Evolutionary conservation across 116 monocot species (phyloP), one percentile per base, ranked within the genome.

Genomic region (Papilionanthe hybrid): DNA sequence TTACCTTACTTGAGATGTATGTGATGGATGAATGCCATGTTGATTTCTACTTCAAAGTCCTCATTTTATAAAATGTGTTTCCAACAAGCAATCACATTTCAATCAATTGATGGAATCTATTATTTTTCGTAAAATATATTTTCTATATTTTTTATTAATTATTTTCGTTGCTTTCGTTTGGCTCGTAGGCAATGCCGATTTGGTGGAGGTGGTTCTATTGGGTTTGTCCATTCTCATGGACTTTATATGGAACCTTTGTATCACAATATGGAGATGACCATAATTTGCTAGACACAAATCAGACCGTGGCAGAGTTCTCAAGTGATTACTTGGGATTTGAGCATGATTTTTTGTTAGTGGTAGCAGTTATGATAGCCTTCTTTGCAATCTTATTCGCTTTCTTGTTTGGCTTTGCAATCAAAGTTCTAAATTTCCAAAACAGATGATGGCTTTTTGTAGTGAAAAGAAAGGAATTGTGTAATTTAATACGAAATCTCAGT

Each of bases 191-290:
- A n/a, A 69, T 82, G 23, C 71, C 77, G 13, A 32, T 80, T 5
- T 80, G 80, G 80, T 80, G 80, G 80, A 82, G 82, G 23, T 82
- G 82, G 82, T 82, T 77, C 47, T 82, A 7, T 17, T 82, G 76
- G 82, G 71, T 68, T 30, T 82, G 82, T 28, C 82, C 82, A 0
- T 69, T 82, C 18, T 25, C 82, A 71, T 82, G 82, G 82, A 82
- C 77, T 9, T 42, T 82, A 44, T 82, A 82, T 42, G 82, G 82
- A 41, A 27, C 77, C 23, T 25, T 76, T 17, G 71, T 67, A 22
- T 82, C 82, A 12, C 81, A 81, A 30, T 81, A 43, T 11, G 81
- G 81, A 42, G 63, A 81, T 57, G 15, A 55, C 11, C 22, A 81
- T 15, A 27, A 60, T 15, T 58, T 10, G 12, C 23, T 81, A 0